These are phyloP conservation scores for Gaertneriomyces semiglobifer DNA, from an alignment of 192 early-diverging fungal genomes.

Conservation along the genomic window DNA sequence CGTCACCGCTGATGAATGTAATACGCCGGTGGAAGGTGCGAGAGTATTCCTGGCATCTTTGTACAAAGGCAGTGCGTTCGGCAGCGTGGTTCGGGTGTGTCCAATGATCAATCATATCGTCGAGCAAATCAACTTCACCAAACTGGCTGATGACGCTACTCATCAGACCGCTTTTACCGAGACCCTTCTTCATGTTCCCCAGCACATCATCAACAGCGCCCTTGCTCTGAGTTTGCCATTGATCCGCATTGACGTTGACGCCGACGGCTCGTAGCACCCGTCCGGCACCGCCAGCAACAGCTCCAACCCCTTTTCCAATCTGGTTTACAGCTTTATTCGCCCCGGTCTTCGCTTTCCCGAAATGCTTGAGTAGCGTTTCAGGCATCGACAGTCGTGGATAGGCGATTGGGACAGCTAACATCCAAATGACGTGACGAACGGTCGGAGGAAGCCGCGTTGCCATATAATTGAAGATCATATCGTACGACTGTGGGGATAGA, in stretches of 20 bases:
- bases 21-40: constrained; percentile 57
- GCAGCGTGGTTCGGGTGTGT: constrained; percentile 47
- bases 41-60: constrained; percentile 63
- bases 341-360: constrained; percentile 19
- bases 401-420: constrained; percentile 10
- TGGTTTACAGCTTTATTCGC: constrained; percentile 21
- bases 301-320: constrained; percentile 13
- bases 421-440: constrained; percentile 4
- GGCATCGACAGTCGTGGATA: constrained; percentile 19
- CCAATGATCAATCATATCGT: constrained; percentile 76
- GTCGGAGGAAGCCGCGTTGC: background rate
- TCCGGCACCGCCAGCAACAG: constrained; percentile 8
- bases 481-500: constrained; percentile 55
- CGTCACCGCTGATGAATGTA: constrained; percentile 78
- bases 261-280: constrained; percentile 12
- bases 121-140: constrained; percentile 57
- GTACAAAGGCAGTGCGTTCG: constrained; percentile 66
- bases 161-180: constrained; percentile 34
- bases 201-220: constrained; percentile 12
- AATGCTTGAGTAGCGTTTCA: constrained; percentile 9
- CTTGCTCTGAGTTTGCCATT: constrained; percentile 14
- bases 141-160: constrained; percentile 65
- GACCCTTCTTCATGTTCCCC: constrained; percentile 22
- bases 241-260: constrained; percentile 15
- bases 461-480: constrained; percentile 44